phyloP scores from a whole-genome alignment of 768 basidiomycete genomes.

The Panellus pusillus region DNA sequence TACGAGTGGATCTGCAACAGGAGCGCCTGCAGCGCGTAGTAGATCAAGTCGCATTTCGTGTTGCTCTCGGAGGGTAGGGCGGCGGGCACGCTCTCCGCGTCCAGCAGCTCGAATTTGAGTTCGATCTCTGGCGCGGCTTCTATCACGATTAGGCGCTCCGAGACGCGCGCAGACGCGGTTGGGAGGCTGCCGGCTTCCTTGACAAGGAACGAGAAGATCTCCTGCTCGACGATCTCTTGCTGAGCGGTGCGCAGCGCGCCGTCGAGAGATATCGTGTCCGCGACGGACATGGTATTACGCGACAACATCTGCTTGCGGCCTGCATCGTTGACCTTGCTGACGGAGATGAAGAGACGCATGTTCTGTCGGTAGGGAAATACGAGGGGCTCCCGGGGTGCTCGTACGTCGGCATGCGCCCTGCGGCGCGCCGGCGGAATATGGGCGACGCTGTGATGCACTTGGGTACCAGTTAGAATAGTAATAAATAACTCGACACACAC shows the following conservation, averaged over 20 bases:
- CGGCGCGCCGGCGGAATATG: conserved; percentile 62
- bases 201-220: conserved; percentile 74
- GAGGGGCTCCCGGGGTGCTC: conserved; percentile 44
- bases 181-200: conserved; percentile 76
- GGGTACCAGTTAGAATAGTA: not conserved
- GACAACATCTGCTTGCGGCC: conserved; percentile 32
- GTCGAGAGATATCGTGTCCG: conserved; percentile 44
- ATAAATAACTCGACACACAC: conserved; percentile 41
- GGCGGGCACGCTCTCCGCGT: conserved; percentile 24
- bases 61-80: conserved; percentile 22
- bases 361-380: conserved; percentile 66
- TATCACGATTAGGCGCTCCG: conserved; percentile 74
- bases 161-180: conserved; percentile 74
- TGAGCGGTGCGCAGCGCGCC: conserved; percentile 58
- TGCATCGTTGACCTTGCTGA: conserved; percentile 36
- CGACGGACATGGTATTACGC: conserved; percentile 35
- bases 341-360: conserved; percentile 61
- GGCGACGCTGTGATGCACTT: conserved; percentile 51
- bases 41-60: conserved; percentile 66
- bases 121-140: conserved; percentile 74
- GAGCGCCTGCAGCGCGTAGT: conserved; percentile 61
- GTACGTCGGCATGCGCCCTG: conserved; percentile 64
- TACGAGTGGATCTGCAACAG: conserved; percentile 60
- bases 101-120: conserved; percentile 67
- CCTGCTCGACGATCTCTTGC: conserved; percentile 74